Evolutionary conservation across 768 basidiomycete species (phyloP).

Genomic region (Boletus reticulatus): DNA sequence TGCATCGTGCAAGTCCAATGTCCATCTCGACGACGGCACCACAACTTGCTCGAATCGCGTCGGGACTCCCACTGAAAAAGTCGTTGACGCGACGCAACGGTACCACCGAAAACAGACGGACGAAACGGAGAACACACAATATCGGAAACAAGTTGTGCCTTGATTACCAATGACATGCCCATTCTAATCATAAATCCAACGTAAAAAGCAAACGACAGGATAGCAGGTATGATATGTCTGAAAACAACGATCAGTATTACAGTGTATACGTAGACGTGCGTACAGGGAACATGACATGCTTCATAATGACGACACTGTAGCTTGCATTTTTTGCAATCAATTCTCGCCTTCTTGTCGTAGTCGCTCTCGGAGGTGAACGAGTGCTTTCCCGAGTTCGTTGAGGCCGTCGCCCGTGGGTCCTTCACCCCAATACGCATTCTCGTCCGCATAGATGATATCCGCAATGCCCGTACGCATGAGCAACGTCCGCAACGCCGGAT

Average conservation of each 20-base stretch:
- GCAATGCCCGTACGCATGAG: constrained; percentile 54
- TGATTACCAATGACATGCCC: no score
- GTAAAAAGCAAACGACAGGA: background rate
- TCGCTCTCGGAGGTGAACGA: constrained; percentile 53
- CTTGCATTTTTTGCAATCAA: background rate
- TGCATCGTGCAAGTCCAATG: no score
- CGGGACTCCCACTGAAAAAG: no score
- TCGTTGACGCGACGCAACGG: no score
- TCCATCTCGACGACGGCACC: no score
- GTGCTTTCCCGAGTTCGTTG: constrained; percentile 64
- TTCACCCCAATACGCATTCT: constrained; percentile 68
- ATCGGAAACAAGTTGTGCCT: no score
- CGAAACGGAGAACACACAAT: no score
- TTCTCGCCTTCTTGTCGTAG: constrained; percentile 33
- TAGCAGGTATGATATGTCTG: background rate
- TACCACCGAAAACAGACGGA: no score
- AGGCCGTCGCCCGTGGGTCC: constrained; percentile 47
- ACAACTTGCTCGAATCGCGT: no score
- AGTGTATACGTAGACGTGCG: no score
- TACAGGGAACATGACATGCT: no score
- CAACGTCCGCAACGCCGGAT: constrained; percentile 51
- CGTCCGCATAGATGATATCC: constrained; percentile 53
- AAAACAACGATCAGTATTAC: background rate
- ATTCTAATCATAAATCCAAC: background rate
- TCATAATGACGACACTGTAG: no score